These are phyloP conservation scores for Entelexis paramagnoliae DNA, from an alignment of 1,139 yeast species.

Conservation along the genomic window DNA sequence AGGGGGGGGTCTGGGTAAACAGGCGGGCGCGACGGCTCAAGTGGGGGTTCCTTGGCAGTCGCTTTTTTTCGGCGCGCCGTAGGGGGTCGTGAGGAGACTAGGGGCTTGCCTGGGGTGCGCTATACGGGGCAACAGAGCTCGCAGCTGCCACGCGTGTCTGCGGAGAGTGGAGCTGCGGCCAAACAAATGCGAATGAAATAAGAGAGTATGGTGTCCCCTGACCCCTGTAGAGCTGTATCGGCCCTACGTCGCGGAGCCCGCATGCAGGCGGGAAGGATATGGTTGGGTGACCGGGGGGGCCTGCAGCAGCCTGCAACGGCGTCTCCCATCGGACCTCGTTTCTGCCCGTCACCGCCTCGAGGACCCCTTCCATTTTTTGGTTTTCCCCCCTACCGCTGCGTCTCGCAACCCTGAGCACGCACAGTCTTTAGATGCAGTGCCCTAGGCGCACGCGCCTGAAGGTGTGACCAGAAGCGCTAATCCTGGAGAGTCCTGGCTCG, in stretches of 20 bases:
- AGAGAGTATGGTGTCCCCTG: slow-evolving; percentile 7
- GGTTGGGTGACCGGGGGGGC: neutral
- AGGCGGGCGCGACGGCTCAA: neutral
- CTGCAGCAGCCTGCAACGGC: neutral
- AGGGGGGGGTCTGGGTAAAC: neutral
- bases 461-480: no score
- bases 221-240: neutral
- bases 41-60: neutral
- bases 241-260: slow-evolving; percentile 1
- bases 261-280: slow-evolving; percentile 1
- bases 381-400: slow-evolving; percentile 1
- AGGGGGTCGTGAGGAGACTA: neutral
- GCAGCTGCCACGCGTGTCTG: neutral
- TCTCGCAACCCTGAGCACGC: slow-evolving; percentile 5
- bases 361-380: neutral
- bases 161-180: neutral
- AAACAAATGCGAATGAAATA: neutral
- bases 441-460: neutral
- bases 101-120: neutral
- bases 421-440: neutral
- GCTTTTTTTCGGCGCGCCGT: neutral
- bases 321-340: neutral
- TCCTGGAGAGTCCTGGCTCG: no score
- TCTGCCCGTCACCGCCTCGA: neutral
- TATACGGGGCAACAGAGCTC: neutral